Base-by-base conservation (phyloP, 371 early-diverging fungal species). In the Mortierella sp. region DNA sequence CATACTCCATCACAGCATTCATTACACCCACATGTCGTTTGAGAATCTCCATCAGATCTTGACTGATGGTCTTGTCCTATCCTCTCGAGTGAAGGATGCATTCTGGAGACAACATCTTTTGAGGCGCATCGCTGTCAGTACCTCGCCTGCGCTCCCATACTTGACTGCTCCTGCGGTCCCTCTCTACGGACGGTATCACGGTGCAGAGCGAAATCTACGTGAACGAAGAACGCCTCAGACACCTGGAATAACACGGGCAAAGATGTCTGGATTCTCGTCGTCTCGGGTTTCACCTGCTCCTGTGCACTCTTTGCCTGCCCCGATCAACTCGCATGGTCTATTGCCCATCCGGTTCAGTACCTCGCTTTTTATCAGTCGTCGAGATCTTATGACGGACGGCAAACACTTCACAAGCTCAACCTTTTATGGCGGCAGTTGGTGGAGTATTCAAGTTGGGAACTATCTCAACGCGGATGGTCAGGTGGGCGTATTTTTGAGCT, bases 361-460 rank as follows among this genome's bases (percentile, higher is more conserved):
- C 6, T 75, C 76, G 6, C 56, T 75, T 2, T 75, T 56, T 34
- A 75, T 75, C 28, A 75, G 76, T 47, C 69, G 70, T 7, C 76
- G 69, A 2, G 76, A 75, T 21, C 46, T 75, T 9, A 64, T 75
- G 69, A 69, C 76, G 6, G 76, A 75, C 32, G 70, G 76, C 8
- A 75, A 75, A 30, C 64, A 75, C 34, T 75, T 75, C 34, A 75
- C 76, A 8, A 64, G 53, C 44, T 75, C 76, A 19, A 69, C 69
- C 8, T 75, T 75, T 48, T 75, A 75, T 57, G 76, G 60, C 2
- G 76, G 76, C 8, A 75, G 76, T 42, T 75, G 76, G 76, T 75
- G 76, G 76, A 75, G 76, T 21, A 69, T 75, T 31, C 76, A 75
- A 26, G 76, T 75, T 3, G 69, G 69, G 17, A 69, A 75, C 42